Evolutionary conservation across 441 rosid species (phyloP).

Genomic region (Populus hybrid): DNA sequence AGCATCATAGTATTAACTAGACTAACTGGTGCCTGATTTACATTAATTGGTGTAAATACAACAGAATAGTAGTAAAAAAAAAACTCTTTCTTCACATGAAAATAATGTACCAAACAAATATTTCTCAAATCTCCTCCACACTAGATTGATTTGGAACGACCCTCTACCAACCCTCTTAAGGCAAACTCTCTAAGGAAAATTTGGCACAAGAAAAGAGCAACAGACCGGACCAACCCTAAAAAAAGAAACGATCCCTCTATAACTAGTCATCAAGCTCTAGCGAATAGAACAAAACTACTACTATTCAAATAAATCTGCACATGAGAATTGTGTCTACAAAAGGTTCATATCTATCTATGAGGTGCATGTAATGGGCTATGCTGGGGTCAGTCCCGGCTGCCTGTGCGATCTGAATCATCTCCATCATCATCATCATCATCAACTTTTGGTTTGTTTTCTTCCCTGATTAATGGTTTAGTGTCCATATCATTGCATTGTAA

Average conservation of each 20-base stretch:
- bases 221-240: too few relatives aligned
- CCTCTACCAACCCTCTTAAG: not conserved
- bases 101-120: not conserved
- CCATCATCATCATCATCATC: not conserved
- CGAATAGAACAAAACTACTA: too few relatives aligned
- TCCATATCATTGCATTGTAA: slow-evolving; percentile 1
- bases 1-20: not conserved
- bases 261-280: too few relatives aligned
- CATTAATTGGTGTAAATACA: not conserved
- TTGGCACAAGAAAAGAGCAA: too few relatives aligned
- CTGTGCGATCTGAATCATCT: not conserved
- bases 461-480: not conserved
- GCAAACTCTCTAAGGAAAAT: too few relatives aligned
- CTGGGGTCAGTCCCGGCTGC: not conserved
- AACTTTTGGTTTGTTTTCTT: not conserved
- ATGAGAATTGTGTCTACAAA: not conserved
- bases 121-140: not conserved
- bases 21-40: not conserved
- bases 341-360: not conserved
- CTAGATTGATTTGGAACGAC: too few relatives aligned
- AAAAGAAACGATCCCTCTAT: too few relatives aligned
- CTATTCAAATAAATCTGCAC: not conserved
- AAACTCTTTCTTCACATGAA: not conserved
- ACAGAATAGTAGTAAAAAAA: not conserved
- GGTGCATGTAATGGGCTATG: not conserved